Conservation (phyloP, 345 rosid genomes). For the Gossypium australe region DNA sequence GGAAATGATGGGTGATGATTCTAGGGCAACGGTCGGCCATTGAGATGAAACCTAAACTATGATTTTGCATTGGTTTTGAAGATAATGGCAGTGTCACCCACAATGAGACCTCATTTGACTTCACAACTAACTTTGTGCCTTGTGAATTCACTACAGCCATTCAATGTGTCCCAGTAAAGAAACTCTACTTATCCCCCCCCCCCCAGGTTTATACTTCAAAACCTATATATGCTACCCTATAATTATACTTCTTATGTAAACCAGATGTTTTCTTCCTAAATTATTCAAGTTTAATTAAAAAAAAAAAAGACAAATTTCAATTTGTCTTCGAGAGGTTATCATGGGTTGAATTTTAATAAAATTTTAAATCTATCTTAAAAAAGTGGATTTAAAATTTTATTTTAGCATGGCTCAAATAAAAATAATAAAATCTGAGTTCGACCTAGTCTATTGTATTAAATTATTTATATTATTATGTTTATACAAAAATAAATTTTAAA, state of each 20-base stretch:
- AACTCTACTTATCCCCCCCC: background rate
- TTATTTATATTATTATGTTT: too few relatives aligned
- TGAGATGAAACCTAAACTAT: background rate
- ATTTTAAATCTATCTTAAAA: too few relatives aligned
- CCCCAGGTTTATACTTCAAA: background rate
- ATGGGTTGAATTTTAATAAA: too few relatives aligned
- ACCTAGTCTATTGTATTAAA: too few relatives aligned
- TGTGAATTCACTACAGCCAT: conserved; percentile 1
- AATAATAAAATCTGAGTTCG: too few relatives aligned
- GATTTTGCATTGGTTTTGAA: background rate
- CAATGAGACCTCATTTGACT: conserved; percentile 8
- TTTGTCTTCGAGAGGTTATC: too few relatives aligned
- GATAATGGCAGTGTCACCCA: conserved; percentile 8
- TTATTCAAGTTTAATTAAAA: background rate
- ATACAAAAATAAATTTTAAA: too few relatives aligned
- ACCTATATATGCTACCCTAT: background rate
- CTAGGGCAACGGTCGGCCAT: background rate
- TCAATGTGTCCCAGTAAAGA: background rate
- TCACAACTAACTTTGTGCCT: background rate
- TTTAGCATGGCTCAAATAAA: rapidly evolving
- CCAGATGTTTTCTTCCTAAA: too few relatives aligned
- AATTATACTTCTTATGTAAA: background rate
- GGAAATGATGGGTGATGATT: background rate
- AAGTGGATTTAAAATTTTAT: too few relatives aligned
- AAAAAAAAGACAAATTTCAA: background rate